These are phyloP conservation scores for Cicer bijugum DNA, from an alignment of 306 rosid genomes.

Conservation along the genomic window DNA sequence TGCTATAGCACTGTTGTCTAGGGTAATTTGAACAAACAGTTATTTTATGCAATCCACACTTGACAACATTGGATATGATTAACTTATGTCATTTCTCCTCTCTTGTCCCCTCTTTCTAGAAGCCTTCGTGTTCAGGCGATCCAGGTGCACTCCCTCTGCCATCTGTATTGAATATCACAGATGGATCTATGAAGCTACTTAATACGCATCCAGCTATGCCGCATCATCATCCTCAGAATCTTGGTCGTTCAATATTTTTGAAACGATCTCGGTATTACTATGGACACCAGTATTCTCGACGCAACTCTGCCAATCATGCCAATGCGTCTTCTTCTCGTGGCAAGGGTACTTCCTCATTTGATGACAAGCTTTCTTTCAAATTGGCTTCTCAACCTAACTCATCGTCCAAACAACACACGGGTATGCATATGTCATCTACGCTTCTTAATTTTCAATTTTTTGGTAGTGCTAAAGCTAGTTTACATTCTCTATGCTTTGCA, in stretches of 20 bases:
- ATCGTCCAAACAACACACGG: slow-evolving; percentile 53
- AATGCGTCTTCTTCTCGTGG: slow-evolving; percentile 70
- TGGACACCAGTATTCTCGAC: slow-evolving; percentile 85
- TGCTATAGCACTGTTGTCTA: too few relatives aligned
- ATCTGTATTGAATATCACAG: slow-evolving; percentile 57
- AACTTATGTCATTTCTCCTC: background rate
- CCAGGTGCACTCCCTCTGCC: slow-evolving; percentile 49
- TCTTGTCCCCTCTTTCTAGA: slow-evolving; percentile 46
- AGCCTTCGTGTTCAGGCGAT: slow-evolving; percentile 57
- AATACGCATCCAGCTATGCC: slow-evolving; percentile 52
- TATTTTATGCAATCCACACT: too few relatives aligned
- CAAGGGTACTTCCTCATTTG: slow-evolving; percentile 56
- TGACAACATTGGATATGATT: too few relatives aligned
- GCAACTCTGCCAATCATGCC: slow-evolving; percentile 64
- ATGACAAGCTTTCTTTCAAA: slow-evolving; percentile 67
- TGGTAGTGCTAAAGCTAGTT: background rate
- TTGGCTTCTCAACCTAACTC: slow-evolving; percentile 63
- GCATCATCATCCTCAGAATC: slow-evolving; percentile 69
- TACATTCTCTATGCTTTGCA: slow-evolving; percentile 1
- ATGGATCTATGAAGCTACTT: slow-evolving; percentile 58
- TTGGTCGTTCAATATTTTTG: slow-evolving; percentile 70
- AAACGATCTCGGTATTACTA: slow-evolving; percentile 85
- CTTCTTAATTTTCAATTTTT: background rate
- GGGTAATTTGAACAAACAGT: too few relatives aligned
- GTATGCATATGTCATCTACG: slow-evolving; percentile 52